Conservation (phyloP, 805 yeast species). For the Candida nemodendra region DNA sequence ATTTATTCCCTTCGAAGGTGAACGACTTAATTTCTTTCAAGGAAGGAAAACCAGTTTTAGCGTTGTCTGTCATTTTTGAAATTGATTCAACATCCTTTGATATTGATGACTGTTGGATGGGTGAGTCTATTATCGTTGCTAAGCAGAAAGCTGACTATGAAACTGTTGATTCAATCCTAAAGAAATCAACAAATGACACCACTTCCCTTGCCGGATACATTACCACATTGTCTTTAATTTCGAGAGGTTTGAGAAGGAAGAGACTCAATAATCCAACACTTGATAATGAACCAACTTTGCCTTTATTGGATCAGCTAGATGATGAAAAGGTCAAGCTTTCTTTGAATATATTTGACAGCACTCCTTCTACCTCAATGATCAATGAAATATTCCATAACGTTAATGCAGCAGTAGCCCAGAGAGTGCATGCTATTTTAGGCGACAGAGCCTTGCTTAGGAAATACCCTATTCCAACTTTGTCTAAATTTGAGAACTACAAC, state of each 20-base stretch:
- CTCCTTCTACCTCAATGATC: conserved; percentile 54
- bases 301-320: conserved; percentile 76
- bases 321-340: conserved; percentile 77
- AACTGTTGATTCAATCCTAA: conserved; percentile 53
- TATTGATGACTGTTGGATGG: conserved; percentile 73
- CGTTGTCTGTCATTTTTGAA: conserved; percentile 77
- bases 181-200: conserved; percentile 16
- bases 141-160: conserved; percentile 53
- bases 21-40: conserved; percentile 60
- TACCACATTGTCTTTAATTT: conserved; percentile 60
- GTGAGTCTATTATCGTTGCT: conserved; percentile 69
- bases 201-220: conserved; percentile 57
- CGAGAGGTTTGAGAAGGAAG: conserved; percentile 68
- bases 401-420: conserved; percentile 83
- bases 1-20: conserved; percentile 66
- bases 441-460: conserved; percentile 82
- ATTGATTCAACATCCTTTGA: conserved; percentile 72
- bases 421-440: conserved; percentile 71
- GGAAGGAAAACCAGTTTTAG: conserved; percentile 57
- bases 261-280: conserved; percentile 52
- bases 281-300: conserved; percentile 51
- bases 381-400: conserved; percentile 79
- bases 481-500: conserved; percentile 76
- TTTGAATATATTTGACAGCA: conserved; percentile 68
- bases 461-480: conserved; percentile 79